phyloP scores from a whole-genome alignment of 2,329 filamentous ascomycete genomes.

The Fusarium sp. region DNA sequence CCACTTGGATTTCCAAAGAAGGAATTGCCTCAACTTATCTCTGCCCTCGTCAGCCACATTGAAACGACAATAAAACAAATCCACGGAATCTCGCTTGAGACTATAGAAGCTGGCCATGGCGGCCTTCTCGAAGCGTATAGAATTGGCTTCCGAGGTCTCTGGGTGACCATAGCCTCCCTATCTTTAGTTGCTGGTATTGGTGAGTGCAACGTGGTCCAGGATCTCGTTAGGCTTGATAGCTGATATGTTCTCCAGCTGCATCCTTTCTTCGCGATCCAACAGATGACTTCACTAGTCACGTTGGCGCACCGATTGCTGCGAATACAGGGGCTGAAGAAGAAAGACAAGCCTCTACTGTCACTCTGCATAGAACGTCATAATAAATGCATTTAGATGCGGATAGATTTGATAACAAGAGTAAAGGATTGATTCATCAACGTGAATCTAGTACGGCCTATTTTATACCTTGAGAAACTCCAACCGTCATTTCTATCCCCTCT shows the following conservation, averaged over 20 bases:
- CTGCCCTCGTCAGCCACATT: background rate
- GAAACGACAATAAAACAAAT: background rate
- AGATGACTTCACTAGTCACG: background rate
- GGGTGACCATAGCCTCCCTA: background rate
- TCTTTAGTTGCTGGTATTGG: background rate
- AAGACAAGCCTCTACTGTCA: background rate
- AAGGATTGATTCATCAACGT: too few species aligned
- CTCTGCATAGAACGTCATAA: background rate
- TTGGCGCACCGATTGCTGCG: background rate
- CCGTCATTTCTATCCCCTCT: too few species aligned
- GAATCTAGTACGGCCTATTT: too few species aligned
- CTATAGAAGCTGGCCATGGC: background rate
- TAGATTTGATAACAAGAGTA: too few species aligned
- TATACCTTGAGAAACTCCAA: too few species aligned
- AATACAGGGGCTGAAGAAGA: background rate
- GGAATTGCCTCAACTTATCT: slow-evolving; percentile 1
- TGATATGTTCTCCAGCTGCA: background rate
- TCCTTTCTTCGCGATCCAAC: background rate
- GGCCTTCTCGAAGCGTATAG: background rate
- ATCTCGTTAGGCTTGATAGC: fast-evolving
- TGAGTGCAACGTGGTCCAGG: background rate
- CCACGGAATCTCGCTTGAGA: background rate
- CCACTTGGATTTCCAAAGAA: background rate
- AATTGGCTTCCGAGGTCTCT: slow-evolving; percentile 3
- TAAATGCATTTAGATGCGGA: too few species aligned